Evolutionary conservation across 768 basidiomycete genomes (phyloP).

Genomic region (Phlebiopsis gigantea): DNA sequence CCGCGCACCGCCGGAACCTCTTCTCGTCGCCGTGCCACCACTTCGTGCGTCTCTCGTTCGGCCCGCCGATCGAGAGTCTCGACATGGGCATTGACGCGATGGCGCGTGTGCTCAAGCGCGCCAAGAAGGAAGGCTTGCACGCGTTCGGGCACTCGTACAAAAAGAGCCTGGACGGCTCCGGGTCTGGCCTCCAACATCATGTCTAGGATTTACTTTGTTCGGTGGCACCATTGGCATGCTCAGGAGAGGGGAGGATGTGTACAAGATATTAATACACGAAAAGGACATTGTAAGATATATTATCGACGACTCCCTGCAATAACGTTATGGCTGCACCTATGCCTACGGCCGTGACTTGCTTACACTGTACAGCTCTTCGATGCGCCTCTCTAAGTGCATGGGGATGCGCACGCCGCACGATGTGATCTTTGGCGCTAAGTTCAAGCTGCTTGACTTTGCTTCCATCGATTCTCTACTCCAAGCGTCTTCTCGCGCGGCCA

Average conservation of each 20-base stretch:
- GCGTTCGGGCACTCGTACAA: conserved; percentile 69
- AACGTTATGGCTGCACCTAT: no score
- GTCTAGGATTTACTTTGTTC: not conserved
- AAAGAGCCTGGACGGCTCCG: conserved; percentile 42
- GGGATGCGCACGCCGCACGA: no score
- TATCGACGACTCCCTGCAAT: no score
- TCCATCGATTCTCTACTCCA: no score
- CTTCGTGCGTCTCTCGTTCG: conserved; percentile 84
- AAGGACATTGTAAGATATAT: no score
- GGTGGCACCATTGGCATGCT: not conserved
- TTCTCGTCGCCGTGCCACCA: conserved; percentile 89
- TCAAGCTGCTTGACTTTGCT: no score
- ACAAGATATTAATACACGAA: not conserved
- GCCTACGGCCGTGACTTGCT: no score
- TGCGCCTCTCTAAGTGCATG: no score
- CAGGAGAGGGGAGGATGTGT: not conserved
- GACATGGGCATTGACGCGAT: conserved; percentile 90
- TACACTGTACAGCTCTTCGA: no score
- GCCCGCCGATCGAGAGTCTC: conserved; percentile 73
- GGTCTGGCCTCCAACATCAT: conserved; percentile 2
- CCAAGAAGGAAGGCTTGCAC: conserved; percentile 52
- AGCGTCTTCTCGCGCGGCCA: no score
- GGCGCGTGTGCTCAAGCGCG: conserved; percentile 67
- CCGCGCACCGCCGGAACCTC: conserved; percentile 78
- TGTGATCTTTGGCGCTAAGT: no score